Base-by-base conservation (phyloP, 202 grass and related monocot genomes). In the Carex sylvatica region DNA sequence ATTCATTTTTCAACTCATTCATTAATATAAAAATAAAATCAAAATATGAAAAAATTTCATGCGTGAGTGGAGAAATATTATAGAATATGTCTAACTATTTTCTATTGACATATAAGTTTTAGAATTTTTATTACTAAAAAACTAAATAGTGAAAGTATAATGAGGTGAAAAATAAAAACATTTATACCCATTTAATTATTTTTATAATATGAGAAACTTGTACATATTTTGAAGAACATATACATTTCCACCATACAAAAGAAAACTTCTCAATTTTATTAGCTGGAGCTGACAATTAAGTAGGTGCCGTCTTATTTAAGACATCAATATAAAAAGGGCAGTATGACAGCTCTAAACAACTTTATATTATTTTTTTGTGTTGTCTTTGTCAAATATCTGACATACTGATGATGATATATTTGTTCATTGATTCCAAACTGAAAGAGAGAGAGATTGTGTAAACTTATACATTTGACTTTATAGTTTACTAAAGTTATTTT, bases 271-370 rank as follows among this genome's bases (percentile, higher is more conserved):
- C 15, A 67, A 67, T 65, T 19, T 19, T 40, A 20, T 70, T 70
- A 10, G 4, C 33, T 35, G 33, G 49, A 33, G 49, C 2, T 35
- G 72, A 49, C 69, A 23, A 24, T 72, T 9, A 6, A 24, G n/a
- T 47, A 72, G 69, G 71, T 75, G 47, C 49, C 71, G 47, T 75
- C 44, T 75, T 31, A 35, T 54, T 76, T n/a, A 62, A 56, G 51
- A 28, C 51, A 56, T 68, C 26, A 36, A 56, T 52, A 51, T 52
- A 75, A 22, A 46, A 47, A 19, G 10, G 7, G n/a, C 72, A 76
- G 6, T 47, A 51, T n/a, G 72, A 56, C 51, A 24, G 24, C 13
- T 75, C 6, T n/a, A 55, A 33, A n/a, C 23, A 54, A 55, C 26
- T 76, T 76, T 13, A 56, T 76, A 35, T 56, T 55, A 47, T 47